Percentiles rank a stretch among this genome's conserved stretches.
These are phyloP conservation scores for Porcisia hertigi DNA, from an alignment of 208 protist species.

Conservation along the genomic window DNA sequence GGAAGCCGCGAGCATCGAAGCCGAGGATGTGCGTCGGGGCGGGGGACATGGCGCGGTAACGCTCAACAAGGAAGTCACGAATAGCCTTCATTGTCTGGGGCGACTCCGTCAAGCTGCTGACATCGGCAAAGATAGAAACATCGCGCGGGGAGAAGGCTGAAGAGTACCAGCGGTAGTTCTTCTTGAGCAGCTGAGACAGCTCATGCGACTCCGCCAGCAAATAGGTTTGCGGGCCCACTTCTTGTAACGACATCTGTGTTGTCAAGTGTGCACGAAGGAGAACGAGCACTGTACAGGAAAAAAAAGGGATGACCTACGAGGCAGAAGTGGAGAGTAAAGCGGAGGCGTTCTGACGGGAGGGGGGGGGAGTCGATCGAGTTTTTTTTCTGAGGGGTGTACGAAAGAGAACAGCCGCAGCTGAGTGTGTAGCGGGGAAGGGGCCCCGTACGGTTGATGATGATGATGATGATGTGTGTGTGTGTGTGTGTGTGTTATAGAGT, in stretches of 20 bases:
- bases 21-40: constrained; percentile 83
- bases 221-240: constrained; percentile 52
- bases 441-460: no score
- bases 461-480: no score
- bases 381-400: no score
- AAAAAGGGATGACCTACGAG: no score
- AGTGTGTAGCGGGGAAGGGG: no score
- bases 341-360: no score
- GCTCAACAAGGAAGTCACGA: constrained; percentile 81
- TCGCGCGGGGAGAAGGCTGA: constrained; percentile 87
- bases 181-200: constrained; percentile 48
- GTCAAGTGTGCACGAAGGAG: not conserved
- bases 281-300: not conserved
- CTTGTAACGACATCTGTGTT: constrained; percentile 4
- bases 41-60: constrained; percentile 67
- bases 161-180: constrained; percentile 88
- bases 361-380: no score
- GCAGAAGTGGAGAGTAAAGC: no score
- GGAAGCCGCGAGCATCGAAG: constrained; percentile 91
- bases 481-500: no score
- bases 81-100: constrained; percentile 71
- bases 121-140: constrained; percentile 89
- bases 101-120: constrained; percentile 85
- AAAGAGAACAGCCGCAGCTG: no score
- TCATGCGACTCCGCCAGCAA: constrained; percentile 45